Percentiles rank a stretch among this genome's conserved stretches.
Evolutionary conservation across 1,139 yeast genomes (phyloP).

Genomic region (Taphrina confusa): DNA sequence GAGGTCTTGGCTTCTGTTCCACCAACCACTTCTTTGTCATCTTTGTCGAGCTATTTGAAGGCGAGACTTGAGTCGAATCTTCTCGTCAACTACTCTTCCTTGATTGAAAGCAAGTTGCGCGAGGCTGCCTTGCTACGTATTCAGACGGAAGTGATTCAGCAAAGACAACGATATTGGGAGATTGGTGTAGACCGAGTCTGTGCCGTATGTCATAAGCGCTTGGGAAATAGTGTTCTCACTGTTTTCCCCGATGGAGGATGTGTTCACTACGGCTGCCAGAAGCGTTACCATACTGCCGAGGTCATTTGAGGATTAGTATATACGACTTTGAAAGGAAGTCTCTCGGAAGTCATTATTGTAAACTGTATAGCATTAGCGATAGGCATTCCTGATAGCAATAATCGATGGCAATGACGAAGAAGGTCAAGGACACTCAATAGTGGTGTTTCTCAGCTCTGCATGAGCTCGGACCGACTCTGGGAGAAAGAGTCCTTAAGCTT

Average conservation of each 20-base stretch:
- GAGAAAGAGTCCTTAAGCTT: no score
- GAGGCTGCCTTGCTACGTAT: constrained; percentile 49
- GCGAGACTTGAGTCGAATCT: constrained; percentile 52
- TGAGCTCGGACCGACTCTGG: no score
- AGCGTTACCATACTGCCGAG: constrained; percentile 6
- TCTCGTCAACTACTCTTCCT: constrained; percentile 42
- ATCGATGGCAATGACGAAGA: no score
- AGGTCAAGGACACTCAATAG: no score
- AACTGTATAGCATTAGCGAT: no score
- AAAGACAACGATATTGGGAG: constrained; percentile 49
- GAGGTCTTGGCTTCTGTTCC: constrained; percentile 44
- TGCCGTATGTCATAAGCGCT: constrained; percentile 58
- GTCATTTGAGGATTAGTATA: neutral
- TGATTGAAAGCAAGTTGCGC: constrained; percentile 47
- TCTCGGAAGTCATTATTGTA: no score
- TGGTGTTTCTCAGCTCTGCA: no score
- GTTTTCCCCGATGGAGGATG: constrained; percentile 56
- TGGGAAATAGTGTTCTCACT: constrained; percentile 66
- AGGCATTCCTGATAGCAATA: no score
- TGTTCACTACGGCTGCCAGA: constrained; percentile 68
- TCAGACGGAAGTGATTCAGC: constrained; percentile 49
- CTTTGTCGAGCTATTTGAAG: constrained; percentile 45
- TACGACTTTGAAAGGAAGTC: no score
- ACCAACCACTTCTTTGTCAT: constrained; percentile 45
- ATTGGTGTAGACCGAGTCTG: constrained; percentile 55